Conservation (phyloP, 805 yeast genomes). For the Gaillardinia entomophila region DNA sequence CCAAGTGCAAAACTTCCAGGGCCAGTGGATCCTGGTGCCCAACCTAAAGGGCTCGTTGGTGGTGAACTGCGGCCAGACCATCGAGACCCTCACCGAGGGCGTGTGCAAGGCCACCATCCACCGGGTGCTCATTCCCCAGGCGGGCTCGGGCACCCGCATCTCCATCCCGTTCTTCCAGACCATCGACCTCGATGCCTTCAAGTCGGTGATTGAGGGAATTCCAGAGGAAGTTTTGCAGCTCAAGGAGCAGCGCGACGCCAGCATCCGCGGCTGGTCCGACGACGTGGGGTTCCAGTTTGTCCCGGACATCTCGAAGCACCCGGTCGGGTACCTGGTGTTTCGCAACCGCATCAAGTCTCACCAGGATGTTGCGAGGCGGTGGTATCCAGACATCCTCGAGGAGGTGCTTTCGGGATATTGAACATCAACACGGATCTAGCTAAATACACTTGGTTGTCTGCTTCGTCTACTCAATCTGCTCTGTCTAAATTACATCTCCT, state of each 20-base stretch:
- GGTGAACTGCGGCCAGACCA: slow-evolving; percentile 56
- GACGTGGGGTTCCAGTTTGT: slow-evolving; percentile 35
- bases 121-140: slow-evolving; percentile 41
- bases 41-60: slow-evolving; percentile 45
- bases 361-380: slow-evolving; percentile 36
- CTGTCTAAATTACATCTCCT: no score
- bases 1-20: slow-evolving; percentile 51
- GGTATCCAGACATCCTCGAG: slow-evolving; percentile 36
- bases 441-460: no score
- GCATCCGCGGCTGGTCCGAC: slow-evolving; percentile 29
- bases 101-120: slow-evolving; percentile 58
- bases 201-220: slow-evolving; percentile 22
- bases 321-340: slow-evolving; percentile 44
- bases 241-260: slow-evolving; percentile 30
- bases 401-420: slow-evolving; percentile 29
- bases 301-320: slow-evolving; percentile 31
- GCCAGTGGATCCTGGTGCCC: slow-evolving; percentile 52
- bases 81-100: slow-evolving; percentile 55
- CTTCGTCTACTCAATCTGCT: no score
- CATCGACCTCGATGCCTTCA: slow-evolving; percentile 32
- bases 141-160: slow-evolving; percentile 33
- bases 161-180: slow-evolving; percentile 47
- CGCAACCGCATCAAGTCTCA: slow-evolving; percentile 40
- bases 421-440: no score
- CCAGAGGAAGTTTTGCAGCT: slow-evolving; percentile 20